Conservation (phyloP, 495 filamentous ascomycete species). For the Trichodelitschia bisporula region DNA sequence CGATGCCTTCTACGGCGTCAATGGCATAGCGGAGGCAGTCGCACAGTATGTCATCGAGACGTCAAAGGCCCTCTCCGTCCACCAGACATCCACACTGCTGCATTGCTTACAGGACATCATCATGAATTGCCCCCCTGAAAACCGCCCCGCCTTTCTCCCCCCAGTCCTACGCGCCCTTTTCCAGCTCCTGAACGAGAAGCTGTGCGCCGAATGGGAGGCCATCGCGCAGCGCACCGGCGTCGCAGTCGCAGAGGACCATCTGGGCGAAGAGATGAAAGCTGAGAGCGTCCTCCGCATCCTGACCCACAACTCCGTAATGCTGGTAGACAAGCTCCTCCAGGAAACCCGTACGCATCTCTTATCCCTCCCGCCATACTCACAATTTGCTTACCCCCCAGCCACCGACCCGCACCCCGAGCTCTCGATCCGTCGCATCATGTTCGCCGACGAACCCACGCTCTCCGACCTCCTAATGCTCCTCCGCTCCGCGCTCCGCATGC, state of each 20-base stretch:
- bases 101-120: too few species aligned
- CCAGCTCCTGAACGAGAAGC: constrained; percentile 62
- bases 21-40: constrained; percentile 61
- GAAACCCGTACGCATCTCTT: neutral
- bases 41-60: constrained; percentile 67
- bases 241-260: constrained; percentile 36
- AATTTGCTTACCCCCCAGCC: too few species aligned
- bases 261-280: constrained; percentile 92
- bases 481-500: constrained; percentile 72
- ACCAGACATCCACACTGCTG: constrained; percentile 76
- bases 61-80: constrained; percentile 62
- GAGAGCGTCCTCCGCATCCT: constrained; percentile 91
- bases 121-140: too few species aligned
- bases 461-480: constrained; percentile 77
- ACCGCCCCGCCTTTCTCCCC: constrained; percentile 60
- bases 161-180: constrained; percentile 66
- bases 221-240: constrained; percentile 35
- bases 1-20: constrained; percentile 68
- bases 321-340: constrained; percentile 15
- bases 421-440: too few species aligned
- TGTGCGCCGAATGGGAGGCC: constrained; percentile 57
- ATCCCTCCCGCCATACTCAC: constrained; percentile 41
- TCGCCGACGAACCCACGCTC: too few species aligned
- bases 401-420: constrained; percentile 45
- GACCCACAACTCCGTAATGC: constrained; percentile 71